phyloP scores from a whole-genome alignment of 352 stramenopile genomes.

The Globisporangium recalcitrans region DNA sequence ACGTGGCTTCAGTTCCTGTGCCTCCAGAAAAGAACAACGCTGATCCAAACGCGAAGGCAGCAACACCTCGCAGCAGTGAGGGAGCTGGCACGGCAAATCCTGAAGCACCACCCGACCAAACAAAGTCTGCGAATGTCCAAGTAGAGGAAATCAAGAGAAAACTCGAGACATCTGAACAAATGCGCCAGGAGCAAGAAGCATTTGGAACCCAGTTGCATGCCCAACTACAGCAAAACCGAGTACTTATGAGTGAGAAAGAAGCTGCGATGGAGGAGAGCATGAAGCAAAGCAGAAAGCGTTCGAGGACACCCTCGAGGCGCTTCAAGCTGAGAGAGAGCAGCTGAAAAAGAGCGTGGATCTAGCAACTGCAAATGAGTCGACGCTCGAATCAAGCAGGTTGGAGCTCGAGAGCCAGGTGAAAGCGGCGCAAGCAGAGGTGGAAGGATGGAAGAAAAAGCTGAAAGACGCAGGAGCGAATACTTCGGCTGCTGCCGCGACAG shows the following conservation, averaged over 20 bases:
- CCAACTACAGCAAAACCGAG: slow-evolving; percentile 46
- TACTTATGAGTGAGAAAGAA: slow-evolving; percentile 44
- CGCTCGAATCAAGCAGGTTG: slow-evolving; percentile 24
- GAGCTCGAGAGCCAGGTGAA: slow-evolving; percentile 35
- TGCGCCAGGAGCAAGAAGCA: slow-evolving; percentile 55
- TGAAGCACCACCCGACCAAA: neutral
- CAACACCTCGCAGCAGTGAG: neutral
- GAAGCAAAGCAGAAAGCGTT: slow-evolving; percentile 30
- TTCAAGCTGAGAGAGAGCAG: slow-evolving; percentile 40
- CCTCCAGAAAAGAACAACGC: neutral
- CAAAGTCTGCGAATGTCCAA: slow-evolving; percentile 51
- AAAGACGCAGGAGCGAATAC: slow-evolving; percentile 20
- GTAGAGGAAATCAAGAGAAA: slow-evolving; percentile 67
- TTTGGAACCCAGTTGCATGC: slow-evolving; percentile 48
- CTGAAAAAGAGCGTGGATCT: slow-evolving; percentile 41
- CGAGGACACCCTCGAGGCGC: slow-evolving; percentile 22
- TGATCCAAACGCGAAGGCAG: neutral
- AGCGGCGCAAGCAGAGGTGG: slow-evolving; percentile 31
- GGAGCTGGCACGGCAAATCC: neutral
- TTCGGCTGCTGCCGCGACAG: neutral
- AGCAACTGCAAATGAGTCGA: slow-evolving; percentile 22
- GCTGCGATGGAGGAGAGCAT: slow-evolving; percentile 32
- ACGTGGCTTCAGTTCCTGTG: neutral
- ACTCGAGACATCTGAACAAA: slow-evolving; percentile 59
- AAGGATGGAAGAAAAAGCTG: slow-evolving; percentile 34